Conservation (phyloP, 495 filamentous ascomycete species). For the Penicillium manginii region DNA sequence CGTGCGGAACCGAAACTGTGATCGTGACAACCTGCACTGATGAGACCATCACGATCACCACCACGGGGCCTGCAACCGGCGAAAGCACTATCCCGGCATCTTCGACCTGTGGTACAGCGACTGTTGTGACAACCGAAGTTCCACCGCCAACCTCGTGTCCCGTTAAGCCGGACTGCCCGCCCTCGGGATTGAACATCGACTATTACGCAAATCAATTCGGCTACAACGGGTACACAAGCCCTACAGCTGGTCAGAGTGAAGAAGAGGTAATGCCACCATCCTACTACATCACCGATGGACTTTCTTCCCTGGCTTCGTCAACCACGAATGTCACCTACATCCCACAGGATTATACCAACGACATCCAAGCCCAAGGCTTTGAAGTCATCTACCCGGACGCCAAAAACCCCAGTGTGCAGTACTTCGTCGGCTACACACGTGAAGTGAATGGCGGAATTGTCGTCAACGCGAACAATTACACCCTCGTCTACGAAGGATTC, state of each 20-base stretch:
- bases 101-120: neutral
- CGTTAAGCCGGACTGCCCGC: neutral
- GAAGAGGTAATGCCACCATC: neutral
- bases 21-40: neutral
- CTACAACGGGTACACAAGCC: neutral
- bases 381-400: neutral
- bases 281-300: neutral
- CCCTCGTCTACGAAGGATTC: neutral
- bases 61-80: neutral
- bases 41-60: neutral
- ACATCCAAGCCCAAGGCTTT: neutral
- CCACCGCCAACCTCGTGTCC: neutral
- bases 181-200: slow-evolving; percentile 1
- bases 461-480: neutral
- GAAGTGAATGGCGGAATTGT: neutral
- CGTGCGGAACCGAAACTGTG: neutral
- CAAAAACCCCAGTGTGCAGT: neutral
- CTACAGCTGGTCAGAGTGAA: neutral
- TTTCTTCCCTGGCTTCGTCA: neutral
- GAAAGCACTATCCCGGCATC: neutral
- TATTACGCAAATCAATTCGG: neutral
- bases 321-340: neutral
- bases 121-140: neutral
- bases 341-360: neutral
- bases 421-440: neutral